A percentile compares a stretch with the other conserved stretches of the same genome.
phyloP scores from a whole-genome alignment of 148 eudicot genomes.

The Arctostaphylos glauca region DNA sequence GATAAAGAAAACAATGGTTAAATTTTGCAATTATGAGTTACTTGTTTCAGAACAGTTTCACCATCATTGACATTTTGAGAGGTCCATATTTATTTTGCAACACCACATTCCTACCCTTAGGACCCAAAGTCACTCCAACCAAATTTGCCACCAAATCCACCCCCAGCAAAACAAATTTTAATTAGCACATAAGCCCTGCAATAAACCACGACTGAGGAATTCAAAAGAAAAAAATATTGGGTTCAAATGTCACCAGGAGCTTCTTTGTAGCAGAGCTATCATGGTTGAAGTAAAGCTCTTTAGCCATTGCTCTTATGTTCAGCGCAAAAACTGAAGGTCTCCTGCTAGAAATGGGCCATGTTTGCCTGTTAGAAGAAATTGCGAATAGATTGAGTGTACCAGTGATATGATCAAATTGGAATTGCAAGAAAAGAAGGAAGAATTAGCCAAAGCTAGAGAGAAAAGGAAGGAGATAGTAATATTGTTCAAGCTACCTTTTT shows the following conservation, averaged over 20 bases:
- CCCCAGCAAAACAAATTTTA: slow-evolving; percentile 30
- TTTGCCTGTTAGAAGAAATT: slow-evolving; percentile 26
- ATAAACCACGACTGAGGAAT: neutral
- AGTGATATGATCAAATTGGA: no score
- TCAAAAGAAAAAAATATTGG: neutral
- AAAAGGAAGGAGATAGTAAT: no score
- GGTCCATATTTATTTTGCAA: slow-evolving; percentile 89
- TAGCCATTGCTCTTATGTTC: slow-evolving; percentile 56
- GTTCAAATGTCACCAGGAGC: slow-evolving; percentile 54
- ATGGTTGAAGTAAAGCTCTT: slow-evolving; percentile 77
- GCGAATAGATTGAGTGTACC: slow-evolving; percentile 37
- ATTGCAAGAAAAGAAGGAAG: no score
- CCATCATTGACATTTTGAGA: slow-evolving; percentile 98
- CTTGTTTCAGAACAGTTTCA: slow-evolving; percentile 92
- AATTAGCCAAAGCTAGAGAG: no score
- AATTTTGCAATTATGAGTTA: slow-evolving; percentile 9
- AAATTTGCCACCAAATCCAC: slow-evolving; percentile 81
- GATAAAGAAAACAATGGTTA: neutral
- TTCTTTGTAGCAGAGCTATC: slow-evolving; percentile 78
- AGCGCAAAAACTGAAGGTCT: slow-evolving; percentile 20
- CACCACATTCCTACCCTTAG: slow-evolving; percentile 95
- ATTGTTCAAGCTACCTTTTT: no score
- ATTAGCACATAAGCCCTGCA: neutral
- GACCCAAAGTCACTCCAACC: slow-evolving; percentile 90
- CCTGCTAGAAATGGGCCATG: slow-evolving; percentile 17